Evolutionary conservation across 768 basidiomycete genomes (phyloP), one percentile per base, ranked within the genome.

Genomic region (Russula ochroleuca): DNA sequence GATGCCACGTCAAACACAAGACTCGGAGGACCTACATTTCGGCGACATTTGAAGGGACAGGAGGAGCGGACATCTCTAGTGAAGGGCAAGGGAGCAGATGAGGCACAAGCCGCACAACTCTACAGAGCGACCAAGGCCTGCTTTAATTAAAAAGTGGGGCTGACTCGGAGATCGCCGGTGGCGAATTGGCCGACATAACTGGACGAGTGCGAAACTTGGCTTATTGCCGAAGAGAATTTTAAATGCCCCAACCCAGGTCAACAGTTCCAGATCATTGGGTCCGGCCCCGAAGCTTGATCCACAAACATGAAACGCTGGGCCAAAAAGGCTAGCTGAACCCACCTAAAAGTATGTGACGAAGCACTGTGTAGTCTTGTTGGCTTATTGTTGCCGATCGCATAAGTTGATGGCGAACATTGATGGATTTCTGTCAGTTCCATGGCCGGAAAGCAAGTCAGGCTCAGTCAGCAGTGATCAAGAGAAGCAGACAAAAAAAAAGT

Each of bases 11-110:
- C 28, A 31, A 4, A 38, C 17, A 19, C 3, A n/a, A 14, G 10
- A 35, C n/a, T n/a, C n/a, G n/a, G n/a, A n/a, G 13, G 19, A 56
- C 63, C 23, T 35, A 64, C 63, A 64, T 40, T 17, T 49, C 40
- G 5, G 31, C 47, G 14, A 50, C 10, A 11, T 49, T 5, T 37
- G 52, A 17, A 14, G 37, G 53, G 10, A 55, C 15, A 8, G 25
- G 45, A 48, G 45, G 13, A 9, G 31, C 13, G 1, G 63, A 50
- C 63, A 59, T 59, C 41, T 28, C 23, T 25, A 28, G 52, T n/a
- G 53, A 31, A 21, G n/a, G 3, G 11, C 28, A 33, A 31, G 25
- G 48, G 7, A 50, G 48, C 25, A 23, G 25, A 45, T 15, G 31
- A 45, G 11, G 4, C n/a, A n/a, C n/a, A n/a, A n/a, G n/a, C n/a